Evolutionary conservation across 129 eudicot species (phyloP), one percentile per base, ranked within the genome.

Genomic region (Flaveria bidentis): DNA sequence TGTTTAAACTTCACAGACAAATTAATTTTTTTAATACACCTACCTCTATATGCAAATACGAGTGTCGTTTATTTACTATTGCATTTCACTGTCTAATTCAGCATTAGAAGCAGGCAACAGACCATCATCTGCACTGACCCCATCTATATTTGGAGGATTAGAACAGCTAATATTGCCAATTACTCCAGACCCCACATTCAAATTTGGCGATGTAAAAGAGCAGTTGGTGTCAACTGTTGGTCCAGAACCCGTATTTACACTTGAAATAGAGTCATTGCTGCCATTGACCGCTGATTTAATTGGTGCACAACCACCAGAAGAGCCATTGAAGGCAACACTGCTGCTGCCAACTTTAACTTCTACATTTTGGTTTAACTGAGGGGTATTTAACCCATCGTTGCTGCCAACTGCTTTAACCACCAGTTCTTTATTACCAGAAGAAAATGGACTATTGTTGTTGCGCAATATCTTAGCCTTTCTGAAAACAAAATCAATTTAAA

Each of bases 401-500:
- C 63, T 55, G 75, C 78, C 85, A 76, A 71, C 84, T 49, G 72
- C 80, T 77, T 83, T 80, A 71, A 61, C 77, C 23, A 74, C 73
- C 33, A 33, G 9, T 39, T 69, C 80, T 67, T 62, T 64, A 78
- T 65, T 77, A 42, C 8, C 76, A n/a, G 80, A 69, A 39, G 74
- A 74, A 20, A 72, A 2, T 6, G 86, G 52, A 13, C 82, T 73
- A 52, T 78, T 82, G 83, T 82, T 76, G 45, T 55, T 88, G 70
- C 91, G 72, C 67, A 93, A 42, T 78, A 91, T 74, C 82, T 87
- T 91, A 20, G 98, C 97, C 82, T 83, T 91, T 71, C 98, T 93
- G 91, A 41, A 73, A 17, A 83, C 58, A 67, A 33, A 58, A 3
- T 50, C 61, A 44, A 23, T 39, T 12, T 36, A 36, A 36, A 28